Base-by-base conservation (phyloP, 495 filamentous ascomycete species). In the Umbilicaria muhlenbergii region DNA sequence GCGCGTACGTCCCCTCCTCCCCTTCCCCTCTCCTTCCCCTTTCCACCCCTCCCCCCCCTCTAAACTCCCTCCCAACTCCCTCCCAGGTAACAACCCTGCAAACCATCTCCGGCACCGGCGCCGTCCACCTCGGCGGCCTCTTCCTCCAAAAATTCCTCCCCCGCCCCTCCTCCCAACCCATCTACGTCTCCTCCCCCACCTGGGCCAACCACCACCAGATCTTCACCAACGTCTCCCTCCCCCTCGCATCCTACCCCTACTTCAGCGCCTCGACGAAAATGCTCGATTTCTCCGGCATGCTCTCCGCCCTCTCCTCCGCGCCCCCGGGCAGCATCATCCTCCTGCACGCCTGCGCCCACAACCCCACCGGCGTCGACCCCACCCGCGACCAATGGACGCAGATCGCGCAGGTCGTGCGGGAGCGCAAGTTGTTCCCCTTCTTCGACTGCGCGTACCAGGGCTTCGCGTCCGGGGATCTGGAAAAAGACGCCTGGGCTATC, bases 191-290 rank as follows among this genome's bases (percentile, higher is more conserved):
- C 55, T 80, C 79, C 53, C 91, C 91, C 43, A 99, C 91, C 38
- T 99, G 91, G 91, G 84, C 81, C 45, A 99, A 99, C 65, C 91
- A 99, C 75, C 75, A 88, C 70, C 91, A 99, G 60, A 94, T 99
- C 68, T 94, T 99, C 70, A 72, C 69, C 56, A 99, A 99, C 60
- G 87, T 95, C 58, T 65, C 71, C 55, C 67, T 96, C 21, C 68
- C 76, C 11, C 75, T 84, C 51, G 77, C 78, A 41, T 70, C 70
- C 47, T 99, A 99, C 69, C 92, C 91, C 11, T 99, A 99, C 71
- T 99, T 94, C 69, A 74, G 75, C 51, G 66, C 78, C 52, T 47
- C 80, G 54, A 95, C 89, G 42, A 87, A 81, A 56, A 87, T 86
- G 19, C 78, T 99, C 42, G 87, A 95, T 58, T 86, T 96, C 60